Base-by-base conservation (phyloP, 2,329 filamentous ascomycete species). In the Neofusicoccum sp. region DNA sequence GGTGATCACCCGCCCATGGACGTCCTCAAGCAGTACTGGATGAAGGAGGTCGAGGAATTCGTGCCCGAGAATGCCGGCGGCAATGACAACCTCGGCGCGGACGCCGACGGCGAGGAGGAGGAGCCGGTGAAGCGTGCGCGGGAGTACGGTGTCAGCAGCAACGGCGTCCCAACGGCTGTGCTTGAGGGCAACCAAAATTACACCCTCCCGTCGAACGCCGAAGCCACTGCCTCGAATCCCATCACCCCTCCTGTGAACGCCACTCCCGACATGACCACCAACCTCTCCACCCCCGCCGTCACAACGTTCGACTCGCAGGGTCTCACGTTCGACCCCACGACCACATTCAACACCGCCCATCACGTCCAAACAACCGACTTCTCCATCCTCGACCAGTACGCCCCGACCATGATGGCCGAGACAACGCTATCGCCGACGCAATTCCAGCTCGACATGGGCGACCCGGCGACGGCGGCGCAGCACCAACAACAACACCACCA, bases 1-100 rank as follows among this genome's bases (percentile, higher is more conserved):
- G 84, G 85, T n/a, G 83, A 85, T 63, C 75, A 82, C 63, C 85
- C 85, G 3, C 76, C 82, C 1, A 87, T 87, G 79, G 84, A 86
- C 34, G 77, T 79, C 53, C 74, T 86, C 63, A 86, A 84, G 70
- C 76, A 80, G 58, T 66, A 76, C 61, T 87, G 84, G 84, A 84
- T 87, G 75, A 75, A 78, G 63, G 82, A 86, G 72, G 77, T 82
- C 51, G 79, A 83, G 60, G 82, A 84, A 63, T 63, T 75, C 43
- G 76, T 77, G 4, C 48, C 56, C 56, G 57, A 62, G 47, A 60
- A 62, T 6, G 60, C 45, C 20, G 24, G 14, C 9, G 24, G 49
- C 34, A 41, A 14, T 34, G 44, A 51, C 14, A 47, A 33, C 26
- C 24, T 56, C 16, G 44, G 24, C 24, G 48, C 24, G 12, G 47